Conservation (phyloP, 176 grass and related monocot genomes). For the Stipa capillata region DNA sequence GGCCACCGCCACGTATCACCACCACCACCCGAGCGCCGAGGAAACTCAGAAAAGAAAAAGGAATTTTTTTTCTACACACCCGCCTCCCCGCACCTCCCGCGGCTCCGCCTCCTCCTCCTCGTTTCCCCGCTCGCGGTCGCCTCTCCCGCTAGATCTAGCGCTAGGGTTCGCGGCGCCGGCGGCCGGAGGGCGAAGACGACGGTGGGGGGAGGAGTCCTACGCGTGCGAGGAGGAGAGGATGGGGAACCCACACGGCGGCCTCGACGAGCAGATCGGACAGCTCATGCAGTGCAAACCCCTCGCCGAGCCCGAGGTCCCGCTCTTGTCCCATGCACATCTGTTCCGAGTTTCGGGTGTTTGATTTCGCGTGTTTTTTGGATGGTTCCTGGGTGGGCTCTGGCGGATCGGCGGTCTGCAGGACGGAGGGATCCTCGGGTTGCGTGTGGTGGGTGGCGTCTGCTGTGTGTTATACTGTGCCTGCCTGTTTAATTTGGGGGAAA, state of each 20-base stretch:
- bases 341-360: not conserved
- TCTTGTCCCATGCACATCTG: not conserved
- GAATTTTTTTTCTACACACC: not conserved
- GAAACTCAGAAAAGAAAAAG: not conserved
- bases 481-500: not conserved
- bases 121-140: not conserved
- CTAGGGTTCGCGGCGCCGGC: constrained; percentile 18
- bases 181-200: not conserved
- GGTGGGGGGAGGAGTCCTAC: not conserved
- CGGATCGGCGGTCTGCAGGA: not conserved
- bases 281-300: constrained; percentile 65
- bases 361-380: not conserved
- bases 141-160: constrained; percentile 12
- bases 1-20: constrained; percentile 3
- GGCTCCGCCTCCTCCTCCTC: constrained; percentile 4
- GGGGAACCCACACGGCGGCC: constrained; percentile 34
- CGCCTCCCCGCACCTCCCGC: not conserved
- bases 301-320: constrained; percentile 45
- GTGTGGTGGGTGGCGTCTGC: too few species aligned
- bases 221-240: constrained; percentile 6
- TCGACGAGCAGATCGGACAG: constrained; percentile 64
- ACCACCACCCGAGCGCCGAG: constrained; percentile 5
- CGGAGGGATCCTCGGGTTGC: not conserved
- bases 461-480: too few species aligned
- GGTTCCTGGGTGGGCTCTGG: not conserved